Conservation (phyloP, 2,329 filamentous ascomycete genomes). For the Hypoxylon rubiginosum region DNA sequence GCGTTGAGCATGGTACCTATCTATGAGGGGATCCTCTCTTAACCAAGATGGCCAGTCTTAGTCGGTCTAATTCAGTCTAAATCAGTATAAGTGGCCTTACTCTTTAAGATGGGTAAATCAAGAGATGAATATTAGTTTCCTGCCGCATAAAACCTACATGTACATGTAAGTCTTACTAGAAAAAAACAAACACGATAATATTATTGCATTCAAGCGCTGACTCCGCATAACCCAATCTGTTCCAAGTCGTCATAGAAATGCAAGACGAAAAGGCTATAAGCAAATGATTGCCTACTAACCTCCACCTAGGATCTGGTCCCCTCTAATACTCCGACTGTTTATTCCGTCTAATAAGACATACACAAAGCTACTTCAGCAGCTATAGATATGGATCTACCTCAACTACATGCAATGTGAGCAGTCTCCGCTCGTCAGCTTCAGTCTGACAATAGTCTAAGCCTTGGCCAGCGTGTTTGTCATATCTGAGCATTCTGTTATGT, state of each 20-base stretch:
- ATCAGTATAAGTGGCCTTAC: not conserved
- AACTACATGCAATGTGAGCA: not conserved
- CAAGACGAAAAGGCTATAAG: constrained; percentile 4
- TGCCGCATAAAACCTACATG: not conserved
- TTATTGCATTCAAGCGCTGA: not conserved
- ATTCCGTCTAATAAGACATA: not conserved
- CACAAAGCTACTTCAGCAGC: no score
- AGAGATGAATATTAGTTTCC: not conserved
- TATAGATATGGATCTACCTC: not conserved
- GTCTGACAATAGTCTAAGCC: not conserved
- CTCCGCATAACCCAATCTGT: not conserved
- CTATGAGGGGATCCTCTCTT: no score
- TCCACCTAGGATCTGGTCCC: no score
- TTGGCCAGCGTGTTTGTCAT: constrained; percentile 5
- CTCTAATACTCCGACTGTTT: not conserved
- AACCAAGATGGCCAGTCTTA: not conserved
- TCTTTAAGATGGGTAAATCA: not conserved
- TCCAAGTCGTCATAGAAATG: constrained; percentile 21
- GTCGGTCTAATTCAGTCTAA: no score
- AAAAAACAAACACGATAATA: not conserved
- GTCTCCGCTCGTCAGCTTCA: not conserved
- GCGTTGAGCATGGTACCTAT: no score
- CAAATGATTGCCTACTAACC: not conserved
- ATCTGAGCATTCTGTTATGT: constrained; percentile 27
- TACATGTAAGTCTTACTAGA: no score